phyloP scores from a whole-genome alignment of 257 asterid species.

The Jaltomata sinuosa region DNA sequence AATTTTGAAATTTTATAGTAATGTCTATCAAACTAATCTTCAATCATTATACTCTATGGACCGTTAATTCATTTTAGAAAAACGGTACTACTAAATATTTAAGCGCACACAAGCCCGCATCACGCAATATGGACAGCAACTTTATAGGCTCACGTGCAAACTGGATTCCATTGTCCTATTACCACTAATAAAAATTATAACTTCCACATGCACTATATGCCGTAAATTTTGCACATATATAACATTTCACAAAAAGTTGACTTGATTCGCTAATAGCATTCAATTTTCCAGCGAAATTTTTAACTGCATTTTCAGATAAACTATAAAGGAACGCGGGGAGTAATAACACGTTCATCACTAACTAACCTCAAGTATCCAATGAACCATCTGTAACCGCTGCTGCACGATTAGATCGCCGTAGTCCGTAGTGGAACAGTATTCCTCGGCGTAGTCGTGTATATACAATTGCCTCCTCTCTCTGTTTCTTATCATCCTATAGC shows the following conservation, averaged over 20 bases:
- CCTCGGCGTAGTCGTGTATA: constrained; percentile 71
- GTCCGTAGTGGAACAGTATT: constrained; percentile 51
- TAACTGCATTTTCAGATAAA: background rate
- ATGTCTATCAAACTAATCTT: background rate
- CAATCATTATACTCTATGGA: background rate
- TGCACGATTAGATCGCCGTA: constrained; percentile 67
- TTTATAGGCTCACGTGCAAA: background rate
- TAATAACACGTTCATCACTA: background rate
- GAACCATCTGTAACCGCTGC: constrained; percentile 82
- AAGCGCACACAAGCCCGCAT: background rate
- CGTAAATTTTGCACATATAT: too few species aligned
- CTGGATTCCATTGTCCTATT: background rate
- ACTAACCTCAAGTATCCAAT: constrained; percentile 86
- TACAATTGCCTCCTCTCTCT: constrained; percentile 89
- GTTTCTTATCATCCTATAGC: constrained; percentile 47
- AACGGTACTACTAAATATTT: background rate
- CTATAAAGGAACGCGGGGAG: background rate
- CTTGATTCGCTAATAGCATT: background rate
- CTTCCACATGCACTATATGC: background rate
- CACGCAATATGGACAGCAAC: background rate
- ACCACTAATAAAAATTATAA: background rate
- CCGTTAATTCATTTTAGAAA: background rate
- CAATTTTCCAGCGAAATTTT: background rate
- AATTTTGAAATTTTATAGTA: background rate
- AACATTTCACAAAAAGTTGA: background rate